Conservation (phyloP, 345 rosid species). For the Geranium brycei region DNA sequence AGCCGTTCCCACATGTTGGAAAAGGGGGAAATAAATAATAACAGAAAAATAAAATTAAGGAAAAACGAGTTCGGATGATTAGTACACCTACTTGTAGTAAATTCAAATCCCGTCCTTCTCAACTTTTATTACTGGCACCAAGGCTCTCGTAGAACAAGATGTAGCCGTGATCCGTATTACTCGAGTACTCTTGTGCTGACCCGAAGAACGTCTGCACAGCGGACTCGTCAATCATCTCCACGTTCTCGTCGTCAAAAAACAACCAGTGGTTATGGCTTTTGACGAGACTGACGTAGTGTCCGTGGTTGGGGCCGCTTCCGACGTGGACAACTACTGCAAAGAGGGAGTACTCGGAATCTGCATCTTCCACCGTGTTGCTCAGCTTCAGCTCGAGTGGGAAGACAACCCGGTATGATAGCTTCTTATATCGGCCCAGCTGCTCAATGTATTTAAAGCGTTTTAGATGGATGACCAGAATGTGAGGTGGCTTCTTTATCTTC, state of each 20-base stretch:
- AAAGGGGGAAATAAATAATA: conserved; percentile 13
- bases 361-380: conserved; percentile 80
- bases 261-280: conserved; percentile 99
- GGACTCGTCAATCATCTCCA: conserved; percentile 98
- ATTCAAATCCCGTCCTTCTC: conserved; percentile 16
- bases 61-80: conserved; percentile 24
- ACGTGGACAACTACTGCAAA: conserved; percentile 98
- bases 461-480: conserved; percentile 80
- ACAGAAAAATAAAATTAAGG: conserved; percentile 4
- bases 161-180: conserved; percentile 95
- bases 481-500: conserved; percentile 98
- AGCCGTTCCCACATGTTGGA: conserved; percentile 20
- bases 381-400: conserved; percentile 93
- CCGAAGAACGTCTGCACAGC: conserved; percentile 99
- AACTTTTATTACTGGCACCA: conserved; percentile 36
- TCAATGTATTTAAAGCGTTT: conserved; percentile 95
- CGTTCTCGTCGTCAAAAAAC: conserved; percentile 91
- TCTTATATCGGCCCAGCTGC: conserved; percentile 90
- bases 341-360: conserved; percentile 81
- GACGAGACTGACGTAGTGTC: conserved; percentile 94
- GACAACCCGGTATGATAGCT: conserved; percentile 85
- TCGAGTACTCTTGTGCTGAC: conserved; percentile 88
- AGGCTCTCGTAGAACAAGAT: conserved; percentile 94
- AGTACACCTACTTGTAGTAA: conserved; percentile 23
- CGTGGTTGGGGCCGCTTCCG: conserved; percentile 96